Conservation (phyloP, 768 basidiomycete genomes). For the Lactarius deliciosus region DNA sequence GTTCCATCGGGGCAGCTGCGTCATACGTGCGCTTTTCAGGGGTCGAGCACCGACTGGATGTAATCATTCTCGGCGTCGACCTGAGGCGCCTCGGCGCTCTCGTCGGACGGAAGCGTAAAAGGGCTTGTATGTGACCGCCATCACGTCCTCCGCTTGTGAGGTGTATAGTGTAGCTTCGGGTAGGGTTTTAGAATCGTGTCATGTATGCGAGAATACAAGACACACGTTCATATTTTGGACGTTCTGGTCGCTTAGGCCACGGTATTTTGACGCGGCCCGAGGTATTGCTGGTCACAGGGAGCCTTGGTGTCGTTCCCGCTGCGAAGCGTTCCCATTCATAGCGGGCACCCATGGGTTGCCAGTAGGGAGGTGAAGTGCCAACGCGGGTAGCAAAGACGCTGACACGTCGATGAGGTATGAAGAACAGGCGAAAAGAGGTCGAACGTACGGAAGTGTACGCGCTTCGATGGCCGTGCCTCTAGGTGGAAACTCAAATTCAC, state of each 20-base stretch:
- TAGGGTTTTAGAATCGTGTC: conserved; percentile 16
- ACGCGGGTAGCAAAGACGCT: conserved; percentile 81
- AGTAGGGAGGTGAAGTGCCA: conserved; percentile 58
- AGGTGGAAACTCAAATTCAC: conserved; percentile 60
- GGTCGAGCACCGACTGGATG: conserved; percentile 52
- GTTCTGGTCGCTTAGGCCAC: conserved; percentile 61
- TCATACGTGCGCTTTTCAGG: conserved; percentile 46
- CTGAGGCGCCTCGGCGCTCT: conserved; percentile 36
- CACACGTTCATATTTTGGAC: conserved; percentile 47
- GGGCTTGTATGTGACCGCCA: conserved; percentile 68
- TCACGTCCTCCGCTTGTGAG: conserved; percentile 58
- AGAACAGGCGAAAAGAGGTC: neutral
- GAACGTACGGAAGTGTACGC: conserved; percentile 34
- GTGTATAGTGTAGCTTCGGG: conserved; percentile 59
- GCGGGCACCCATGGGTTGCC: conserved; percentile 52
- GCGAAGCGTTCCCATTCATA: conserved; percentile 77
- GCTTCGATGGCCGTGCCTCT: conserved; percentile 32
- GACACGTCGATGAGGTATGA: conserved; percentile 9
- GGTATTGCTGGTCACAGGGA: conserved; percentile 42
- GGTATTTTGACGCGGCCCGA: conserved; percentile 48
- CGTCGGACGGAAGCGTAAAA: conserved; percentile 49
- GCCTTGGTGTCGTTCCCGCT: conserved; percentile 56
- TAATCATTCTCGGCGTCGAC: conserved; percentile 52
- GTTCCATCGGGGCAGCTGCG: conserved; percentile 59
- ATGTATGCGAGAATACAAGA: conserved; percentile 13